Base-by-base conservation (phyloP, 2,329 filamentous ascomycete genomes). In the Pseudogymnoascus sp. region DNA sequence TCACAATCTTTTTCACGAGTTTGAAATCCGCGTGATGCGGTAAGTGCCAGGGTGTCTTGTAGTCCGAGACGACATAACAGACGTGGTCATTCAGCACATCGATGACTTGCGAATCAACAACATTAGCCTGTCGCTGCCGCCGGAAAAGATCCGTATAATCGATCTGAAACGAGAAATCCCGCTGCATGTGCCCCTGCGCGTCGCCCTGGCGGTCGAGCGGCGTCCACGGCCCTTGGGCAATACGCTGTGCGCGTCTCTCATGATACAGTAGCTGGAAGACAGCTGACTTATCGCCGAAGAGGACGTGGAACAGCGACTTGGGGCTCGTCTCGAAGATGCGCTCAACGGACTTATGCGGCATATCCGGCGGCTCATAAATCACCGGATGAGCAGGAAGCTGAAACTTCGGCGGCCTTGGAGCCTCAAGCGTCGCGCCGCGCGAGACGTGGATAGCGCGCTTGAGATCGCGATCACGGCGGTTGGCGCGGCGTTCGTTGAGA, bases 251-350 rank as follows among this genome's bases (percentile, higher is more conserved):
- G 69, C 87, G 84, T 61, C 90, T 84, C 73, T 96, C 91, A 72
- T 91, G 88, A 73, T 97, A 93, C 31, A 97, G 80, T 71, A 93
- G 87, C 69, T 95, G 91, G 77, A 97, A 99, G 40, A 97, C 88
- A 36, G 93, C 91, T 73, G 91, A 96, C 77, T 93, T 96, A 75
- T 99, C 95, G 38, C 95, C 95, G 75, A 97, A 99, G 61, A 99
- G 83, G 14, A 97, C 90, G 72, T 97, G 93, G 75, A 97, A 99
- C 64, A 96, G 86, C 0, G 91, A 91, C 75, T 99, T 97, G 56
- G 95, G 89, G 66, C 91, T 96, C 65, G 97, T 88, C 68, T 96
- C 89, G 73, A 96, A 96, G 67, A 91, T 84, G 65, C 90, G 86
- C 73, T 96, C 90, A 0, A 90, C 85, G 6, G 88, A 88, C 68